Percentiles rank a stretch among this genome's conserved stretches.
Conservation (phyloP, 192 early-diverging fungal genomes). For the Powellomyces hirtus region DNA sequence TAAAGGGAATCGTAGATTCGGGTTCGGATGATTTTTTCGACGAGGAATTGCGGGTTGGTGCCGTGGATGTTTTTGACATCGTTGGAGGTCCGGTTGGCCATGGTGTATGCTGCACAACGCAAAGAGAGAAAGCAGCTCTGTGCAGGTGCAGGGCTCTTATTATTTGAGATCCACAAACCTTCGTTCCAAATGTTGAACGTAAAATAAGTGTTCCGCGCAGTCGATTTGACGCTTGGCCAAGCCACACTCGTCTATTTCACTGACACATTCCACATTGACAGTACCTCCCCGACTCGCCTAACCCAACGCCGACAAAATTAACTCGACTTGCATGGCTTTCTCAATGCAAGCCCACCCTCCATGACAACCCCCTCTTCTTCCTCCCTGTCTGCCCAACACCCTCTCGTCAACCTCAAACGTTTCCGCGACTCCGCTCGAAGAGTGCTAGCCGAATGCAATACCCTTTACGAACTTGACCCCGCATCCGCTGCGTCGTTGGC, state of each 20-base stretch:
- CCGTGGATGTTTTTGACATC: conserved; percentile 79
- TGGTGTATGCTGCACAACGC: no score
- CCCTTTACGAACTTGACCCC: neutral
- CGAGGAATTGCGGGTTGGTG: conserved; percentile 87
- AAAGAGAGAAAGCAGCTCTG: no score
- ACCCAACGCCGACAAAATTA: no score
- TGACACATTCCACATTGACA: no score
- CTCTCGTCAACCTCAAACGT: neutral
- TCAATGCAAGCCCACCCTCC: neutral
- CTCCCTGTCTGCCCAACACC: neutral
- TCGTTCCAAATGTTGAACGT: no score
- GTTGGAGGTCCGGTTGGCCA: conserved; percentile 26
- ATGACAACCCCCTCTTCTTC: neutral
- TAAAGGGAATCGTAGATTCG: conserved; percentile 90
- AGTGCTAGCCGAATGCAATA: neutral
- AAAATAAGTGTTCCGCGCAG: no score
- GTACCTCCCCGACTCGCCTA: no score
- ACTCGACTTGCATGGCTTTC: neutral
- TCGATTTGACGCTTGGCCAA: no score
- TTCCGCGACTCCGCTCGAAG: neutral
- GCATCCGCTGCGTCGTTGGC: neutral
- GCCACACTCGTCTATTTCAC: no score
- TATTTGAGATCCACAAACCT: no score
- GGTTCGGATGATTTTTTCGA: conserved; percentile 89
- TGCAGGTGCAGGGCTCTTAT: no score